phyloP scores from a whole-genome alignment of 371 early-diverging fungal genomes.

The Lichtheimia ramosa region DNA sequence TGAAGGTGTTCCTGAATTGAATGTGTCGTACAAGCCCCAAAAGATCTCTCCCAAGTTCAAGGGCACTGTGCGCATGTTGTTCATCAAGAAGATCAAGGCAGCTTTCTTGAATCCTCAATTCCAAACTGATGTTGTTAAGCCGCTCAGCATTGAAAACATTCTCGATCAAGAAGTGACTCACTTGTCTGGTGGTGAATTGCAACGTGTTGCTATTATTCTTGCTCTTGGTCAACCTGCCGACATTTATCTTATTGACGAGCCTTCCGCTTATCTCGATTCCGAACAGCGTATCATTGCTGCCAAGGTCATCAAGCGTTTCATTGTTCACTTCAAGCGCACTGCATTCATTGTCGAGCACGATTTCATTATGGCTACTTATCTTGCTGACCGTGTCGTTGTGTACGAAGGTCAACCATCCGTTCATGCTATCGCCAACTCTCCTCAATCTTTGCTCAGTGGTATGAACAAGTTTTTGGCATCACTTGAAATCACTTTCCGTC shows the following conservation, averaged over 20 bases:
- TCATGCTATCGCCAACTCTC: slow-evolving; percentile 82
- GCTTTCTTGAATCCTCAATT: slow-evolving; percentile 96
- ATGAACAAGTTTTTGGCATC: slow-evolving; percentile 98
- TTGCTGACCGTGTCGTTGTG: slow-evolving; percentile 99
- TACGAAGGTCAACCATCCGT: slow-evolving; percentile 96
- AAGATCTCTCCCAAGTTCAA: slow-evolving; percentile 98
- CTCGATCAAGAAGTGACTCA: slow-evolving; percentile 92
- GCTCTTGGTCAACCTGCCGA: slow-evolving; percentile 97
- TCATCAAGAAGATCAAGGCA: slow-evolving; percentile 91
- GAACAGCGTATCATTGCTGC: slow-evolving; percentile 99
- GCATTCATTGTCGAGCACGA: slow-evolving; percentile 99
- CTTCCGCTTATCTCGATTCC: slow-evolving; percentile 99
- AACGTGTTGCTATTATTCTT: slow-evolving; percentile 98
- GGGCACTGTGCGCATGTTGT: slow-evolving; percentile 95
- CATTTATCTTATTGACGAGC: slow-evolving; percentile 99
- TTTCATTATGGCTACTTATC: slow-evolving; percentile 99
- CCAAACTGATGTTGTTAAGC: slow-evolving; percentile 98
- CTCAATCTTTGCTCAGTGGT: slow-evolving; percentile 92
- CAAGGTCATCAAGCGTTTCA: slow-evolving; percentile 99
- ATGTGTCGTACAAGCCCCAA: slow-evolving; percentile 98
- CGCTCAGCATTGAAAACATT: slow-evolving; percentile 91
- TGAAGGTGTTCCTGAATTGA: slow-evolving; percentile 79
- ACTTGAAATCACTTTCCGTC: slow-evolving; percentile 98
- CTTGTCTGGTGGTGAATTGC: slow-evolving; percentile 99
- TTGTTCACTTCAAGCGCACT: slow-evolving; percentile 96